Evolutionary conservation across 2,329 filamentous ascomycete genomes (phyloP).

Genomic region (Capronia americana): DNA sequence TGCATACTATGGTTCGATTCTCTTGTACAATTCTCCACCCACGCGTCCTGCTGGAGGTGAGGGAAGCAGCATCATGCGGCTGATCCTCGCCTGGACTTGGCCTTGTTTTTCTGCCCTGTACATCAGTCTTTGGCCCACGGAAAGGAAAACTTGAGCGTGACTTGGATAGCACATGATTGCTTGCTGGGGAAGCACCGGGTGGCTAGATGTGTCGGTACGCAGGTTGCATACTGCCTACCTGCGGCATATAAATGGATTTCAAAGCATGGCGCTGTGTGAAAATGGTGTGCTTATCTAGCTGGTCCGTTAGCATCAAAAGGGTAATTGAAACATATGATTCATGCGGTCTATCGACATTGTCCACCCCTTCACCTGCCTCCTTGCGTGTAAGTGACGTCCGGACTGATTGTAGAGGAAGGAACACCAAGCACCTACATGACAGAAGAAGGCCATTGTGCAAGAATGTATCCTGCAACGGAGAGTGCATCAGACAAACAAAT

Average conservation of each 20-base stretch:
- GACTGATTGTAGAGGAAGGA: background rate
- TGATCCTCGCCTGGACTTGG: background rate
- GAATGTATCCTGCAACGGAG: background rate
- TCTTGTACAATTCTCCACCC: constrained; percentile 14
- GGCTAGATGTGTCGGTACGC: background rate
- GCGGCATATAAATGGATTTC: constrained; percentile 1
- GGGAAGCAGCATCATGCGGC: background rate
- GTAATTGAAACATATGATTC: background rate
- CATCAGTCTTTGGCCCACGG: background rate
- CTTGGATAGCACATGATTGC: constrained; percentile 7
- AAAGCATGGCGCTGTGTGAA: constrained; percentile 10
- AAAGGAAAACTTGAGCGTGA: background rate
- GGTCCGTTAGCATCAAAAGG: constrained; percentile 5
- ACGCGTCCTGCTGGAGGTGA: background rate
- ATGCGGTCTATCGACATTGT: background rate
- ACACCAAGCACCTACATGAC: background rate
- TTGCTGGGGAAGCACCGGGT: background rate
- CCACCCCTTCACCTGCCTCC: background rate
- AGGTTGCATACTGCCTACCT: background rate
- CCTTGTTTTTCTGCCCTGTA: constrained; percentile 8
- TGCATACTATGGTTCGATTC: constrained; percentile 2
- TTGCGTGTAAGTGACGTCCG: background rate
- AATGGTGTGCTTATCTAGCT: constrained; percentile 10
- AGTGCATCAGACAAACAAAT: background rate
- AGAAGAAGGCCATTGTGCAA: background rate